Percentiles rank a stretch among this genome's conserved stretches.
These are phyloP conservation scores for Penicillium expansum DNA, from an alignment of 2,329 filamentous ascomycete species.

Conservation along the genomic window DNA sequence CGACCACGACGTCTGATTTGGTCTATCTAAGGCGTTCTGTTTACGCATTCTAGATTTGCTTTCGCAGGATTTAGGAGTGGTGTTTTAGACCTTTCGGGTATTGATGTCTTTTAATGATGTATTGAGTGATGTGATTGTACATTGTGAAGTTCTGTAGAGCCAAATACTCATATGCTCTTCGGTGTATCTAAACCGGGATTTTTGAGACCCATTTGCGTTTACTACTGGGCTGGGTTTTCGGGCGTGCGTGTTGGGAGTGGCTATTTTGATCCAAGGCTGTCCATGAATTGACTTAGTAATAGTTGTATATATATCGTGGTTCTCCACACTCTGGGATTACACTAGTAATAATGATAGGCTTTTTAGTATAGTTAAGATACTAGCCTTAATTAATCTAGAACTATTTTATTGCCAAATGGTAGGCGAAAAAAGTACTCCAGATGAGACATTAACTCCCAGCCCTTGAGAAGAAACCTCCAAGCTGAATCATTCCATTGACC, in stretches of 20 bases:
- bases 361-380: no score
- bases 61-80: background rate
- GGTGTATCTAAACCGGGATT: background rate
- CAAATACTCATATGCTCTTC: background rate
- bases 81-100: background rate
- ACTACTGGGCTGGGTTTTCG: no score
- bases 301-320: no score
- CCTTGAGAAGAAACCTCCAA: background rate
- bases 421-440: background rate
- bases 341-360: no score
- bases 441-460: background rate
- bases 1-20: background rate
- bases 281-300: no score
- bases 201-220: no score
- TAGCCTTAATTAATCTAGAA: no score
- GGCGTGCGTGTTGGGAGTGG: no score
- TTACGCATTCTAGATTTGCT: slow-evolving; percentile 7
- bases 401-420: no score
- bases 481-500: background rate
- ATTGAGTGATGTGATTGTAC: background rate
- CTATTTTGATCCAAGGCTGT: no score
- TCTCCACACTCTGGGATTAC: no score
- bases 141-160: background rate
- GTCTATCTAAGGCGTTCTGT: slow-evolving; percentile 11
- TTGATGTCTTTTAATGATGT: background rate